Evolutionary conservation across 2,329 filamentous ascomycete species (phyloP), one percentile per base, ranked within the genome.

Genomic region (Alternaria consortialis): DNA sequence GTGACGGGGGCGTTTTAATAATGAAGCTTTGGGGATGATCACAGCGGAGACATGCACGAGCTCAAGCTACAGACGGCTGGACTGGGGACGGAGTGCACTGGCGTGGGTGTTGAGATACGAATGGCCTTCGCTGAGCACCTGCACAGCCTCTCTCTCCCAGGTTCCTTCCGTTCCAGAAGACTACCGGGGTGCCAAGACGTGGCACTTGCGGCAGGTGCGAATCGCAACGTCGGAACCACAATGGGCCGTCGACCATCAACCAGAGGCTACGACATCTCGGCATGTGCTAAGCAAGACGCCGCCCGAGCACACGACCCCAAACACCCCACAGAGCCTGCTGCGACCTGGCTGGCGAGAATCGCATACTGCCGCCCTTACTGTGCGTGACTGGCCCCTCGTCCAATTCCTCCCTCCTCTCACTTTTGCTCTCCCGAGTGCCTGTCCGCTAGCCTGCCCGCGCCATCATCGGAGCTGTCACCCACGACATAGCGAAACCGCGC

Each of bases 341-440:
- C 50, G 40, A 34, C 39, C 20, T 20, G 20, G 3, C 46, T 32
- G 25, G 47, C 48, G 25, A 12, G 60, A 37, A 44, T 31, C 57
- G 12, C 20, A 32, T 12, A 25, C 46, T 34, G 17, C 47, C 56
- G 32, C 57, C 60, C 54, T 27, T 48, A 25, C 51, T 53, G 65
- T 63, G 62, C 67, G 60, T 67, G 42, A 34, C 63, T 58, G 53
- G 63, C 63, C 68, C 68, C 63, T 47, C 53, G 27, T 62, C 55
- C 65, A 62, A 60, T 57, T 61, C 43, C 68, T 44, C 51, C 40
- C 42, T 48, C 53, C 56, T 61, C 63, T 32, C 54, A 48, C 65
- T 60, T 62, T 64, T 60, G 56, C 58, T 59, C 54, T 62, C 51
- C 55, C 60, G 50, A 44, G 51, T 51, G 34, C 32, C 53, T 54